Base-by-base conservation (phyloP, 1,284 basidiomycete genomes). In the Coniophora puteana region DNA sequence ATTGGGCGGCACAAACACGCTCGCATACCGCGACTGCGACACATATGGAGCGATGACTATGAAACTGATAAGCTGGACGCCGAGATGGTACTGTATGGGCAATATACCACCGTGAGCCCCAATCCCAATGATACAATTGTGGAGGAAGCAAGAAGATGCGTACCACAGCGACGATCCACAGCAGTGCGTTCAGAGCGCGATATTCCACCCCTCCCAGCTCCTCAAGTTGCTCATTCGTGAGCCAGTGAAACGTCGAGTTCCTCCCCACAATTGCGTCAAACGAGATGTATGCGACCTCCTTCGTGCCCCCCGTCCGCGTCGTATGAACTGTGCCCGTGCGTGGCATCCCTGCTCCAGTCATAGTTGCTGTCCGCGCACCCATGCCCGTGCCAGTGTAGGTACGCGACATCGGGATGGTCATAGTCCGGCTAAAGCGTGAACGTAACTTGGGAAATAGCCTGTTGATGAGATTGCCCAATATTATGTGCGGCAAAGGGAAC, bases 131-230 rank as follows among this genome's bases (percentile, higher is more conserved):
- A 26, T 24, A 16, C 2, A 5, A 4, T 7, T 4, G 3, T 40
- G 27, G 27, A 14, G 18, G 8, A n/a, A 5, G 23, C 3, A 20
- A 7, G 11, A 8, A 4, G 10, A 33, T 14, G 36, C 60, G 57
- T 55, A 88, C 85, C 32, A 64, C 59, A 12, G 74, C 70, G 22
- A 92, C 77, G 44, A 92, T 76, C 82, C 86, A 91, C 13, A 91
- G 67, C 30, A 95, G 62, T 4, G 86, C 72, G 45, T 83, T 84
- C 41, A 96, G 65, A 1, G 88, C 92, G n/a, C 92, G 78, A 56
- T 93, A 98, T 61, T 99, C 95, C 12, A 96, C 88, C 5, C 94
- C 94, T 7, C 93, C 93, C 5, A 98, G 69, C 62, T 97, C 93
- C 48, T 95, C 89, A 51, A 91, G 70, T 55, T 98, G 87, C 40